A percentile compares a stretch with the other conserved stretches of the same genome.
phyloP scores from a whole-genome alignment of 371 early-diverging fungal species.

The Actinomortierella wolfii region DNA sequence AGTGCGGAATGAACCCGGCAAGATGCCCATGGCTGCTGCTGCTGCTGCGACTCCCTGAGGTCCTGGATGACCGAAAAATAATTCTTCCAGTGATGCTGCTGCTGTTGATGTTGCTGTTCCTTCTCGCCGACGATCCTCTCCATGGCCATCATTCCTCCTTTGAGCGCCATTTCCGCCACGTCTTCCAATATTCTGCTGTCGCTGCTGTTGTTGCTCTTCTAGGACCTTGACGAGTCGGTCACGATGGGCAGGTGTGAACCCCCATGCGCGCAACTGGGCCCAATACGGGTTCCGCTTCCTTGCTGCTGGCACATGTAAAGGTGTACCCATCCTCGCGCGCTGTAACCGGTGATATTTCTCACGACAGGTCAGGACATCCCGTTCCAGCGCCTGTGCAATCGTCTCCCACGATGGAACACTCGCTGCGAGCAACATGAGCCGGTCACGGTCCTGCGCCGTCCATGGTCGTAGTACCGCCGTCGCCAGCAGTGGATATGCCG shows the following conservation, averaged over 20 bases:
- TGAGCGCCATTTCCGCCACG: slow-evolving; percentile 1
- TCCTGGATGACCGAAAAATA: background rate
- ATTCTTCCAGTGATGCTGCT: background rate
- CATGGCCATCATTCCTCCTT: background rate
- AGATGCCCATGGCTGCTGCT: background rate
- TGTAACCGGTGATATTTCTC: slow-evolving; percentile 31
- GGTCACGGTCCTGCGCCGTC: slow-evolving; percentile 28
- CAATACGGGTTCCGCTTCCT: slow-evolving; percentile 12
- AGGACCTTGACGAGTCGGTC: slow-evolving; percentile 17
- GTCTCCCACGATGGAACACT: slow-evolving; percentile 16
- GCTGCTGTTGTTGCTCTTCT: slow-evolving; percentile 12
- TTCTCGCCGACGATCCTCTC: background rate
- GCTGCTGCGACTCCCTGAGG: background rate
- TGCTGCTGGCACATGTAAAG: background rate
- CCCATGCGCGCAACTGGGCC: slow-evolving; percentile 16
- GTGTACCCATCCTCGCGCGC: background rate
- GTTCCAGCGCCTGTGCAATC: slow-evolving; percentile 24
- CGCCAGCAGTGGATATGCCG: no score
- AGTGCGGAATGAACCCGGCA: background rate
- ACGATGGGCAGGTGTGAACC: slow-evolving; percentile 21
- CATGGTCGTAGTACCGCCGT: slow-evolving; percentile 16
- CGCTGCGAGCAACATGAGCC: slow-evolving; percentile 6
- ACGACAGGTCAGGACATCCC: slow-evolving; percentile 31
- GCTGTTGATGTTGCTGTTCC: background rate
- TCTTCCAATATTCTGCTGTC: slow-evolving; percentile 2